Percentiles rank a stretch among this genome's conserved stretches.
Evolutionary conservation across 495 filamentous ascomycete species (phyloP).

Genomic region (Penicillium cataractarum): DNA sequence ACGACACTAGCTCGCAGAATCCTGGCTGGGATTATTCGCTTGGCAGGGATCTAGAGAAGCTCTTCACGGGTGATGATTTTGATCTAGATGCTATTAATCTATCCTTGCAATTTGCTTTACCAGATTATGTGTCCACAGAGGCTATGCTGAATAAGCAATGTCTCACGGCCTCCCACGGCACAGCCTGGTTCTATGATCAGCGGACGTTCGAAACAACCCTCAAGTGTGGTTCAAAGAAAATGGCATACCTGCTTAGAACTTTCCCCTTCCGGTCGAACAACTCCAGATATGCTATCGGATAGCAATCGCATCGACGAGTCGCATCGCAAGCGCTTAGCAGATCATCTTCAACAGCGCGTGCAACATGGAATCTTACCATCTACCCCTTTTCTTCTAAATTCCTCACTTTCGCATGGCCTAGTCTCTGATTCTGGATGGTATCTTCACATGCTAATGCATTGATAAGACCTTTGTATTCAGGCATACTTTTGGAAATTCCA

Average conservation of each 20-base stretch:
- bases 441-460: not conserved
- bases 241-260: slow-evolving; percentile 19
- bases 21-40: slow-evolving; percentile 11
- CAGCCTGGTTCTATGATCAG: not conserved
- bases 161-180: not conserved
- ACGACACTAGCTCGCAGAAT: slow-evolving; percentile 10
- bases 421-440: no score
- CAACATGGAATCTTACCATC: slow-evolving; percentile 28
- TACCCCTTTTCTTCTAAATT: slow-evolving; percentile 26
- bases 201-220: no score
- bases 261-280: slow-evolving; percentile 9
- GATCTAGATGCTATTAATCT: slow-evolving; percentile 30
- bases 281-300: slow-evolving; percentile 13
- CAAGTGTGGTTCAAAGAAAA: slow-evolving; percentile 10
- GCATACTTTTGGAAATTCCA: slow-evolving; percentile 37
- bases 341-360: slow-evolving; percentile 22
- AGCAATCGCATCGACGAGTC: slow-evolving; percentile 25
- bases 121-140: slow-evolving; percentile 9
- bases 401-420: not conserved
- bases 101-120: slow-evolving; percentile 14
- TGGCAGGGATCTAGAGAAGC: slow-evolving; percentile 9
- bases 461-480: slow-evolving; percentile 31
- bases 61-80: slow-evolving; percentile 26
- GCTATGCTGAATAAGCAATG: not conserved
- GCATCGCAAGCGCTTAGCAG: slow-evolving; percentile 24